These are phyloP conservation scores for Oemleria cerasiformis DNA, from an alignment of 306 rosid species.

Conservation along the genomic window DNA sequence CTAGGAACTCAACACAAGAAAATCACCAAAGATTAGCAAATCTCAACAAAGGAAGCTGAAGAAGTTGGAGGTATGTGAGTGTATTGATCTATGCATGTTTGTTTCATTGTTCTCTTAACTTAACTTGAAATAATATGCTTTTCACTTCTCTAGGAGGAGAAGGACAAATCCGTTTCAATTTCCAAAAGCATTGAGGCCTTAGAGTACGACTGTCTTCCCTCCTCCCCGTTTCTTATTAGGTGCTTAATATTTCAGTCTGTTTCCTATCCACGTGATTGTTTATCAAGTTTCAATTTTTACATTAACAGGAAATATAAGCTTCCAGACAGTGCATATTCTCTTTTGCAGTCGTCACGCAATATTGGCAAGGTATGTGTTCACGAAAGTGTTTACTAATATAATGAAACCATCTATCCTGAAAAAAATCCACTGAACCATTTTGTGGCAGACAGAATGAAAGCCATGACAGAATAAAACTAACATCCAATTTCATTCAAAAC, in stretches of 20 bases:
- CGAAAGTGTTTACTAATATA: not conserved
- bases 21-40: conserved; percentile 56
- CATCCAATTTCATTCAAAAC: no score
- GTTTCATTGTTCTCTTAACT: conserved; percentile 18
- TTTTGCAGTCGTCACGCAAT: conserved; percentile 57
- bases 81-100: not conserved
- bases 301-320: conserved; percentile 59
- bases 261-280: conserved; percentile 1
- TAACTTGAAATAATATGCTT: conserved; percentile 19
- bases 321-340: conserved; percentile 69
- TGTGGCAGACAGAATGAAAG: no score
- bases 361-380: conserved; percentile 66
- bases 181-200: conserved; percentile 59
- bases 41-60: conserved; percentile 67
- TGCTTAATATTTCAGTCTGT: not conserved
- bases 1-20: conserved; percentile 40
- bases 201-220: conserved; percentile 41
- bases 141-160: conserved; percentile 54
- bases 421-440: no score
- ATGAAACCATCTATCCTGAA: no score
- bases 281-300: conserved; percentile 9
- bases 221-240: not conserved
- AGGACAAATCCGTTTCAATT: conserved; percentile 50
- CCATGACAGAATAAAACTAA: no score
- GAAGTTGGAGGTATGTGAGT: conserved; percentile 61